Conservation (phyloP, 176 grass and related monocot species). For the Hsuehochloa calcarea region DNA sequence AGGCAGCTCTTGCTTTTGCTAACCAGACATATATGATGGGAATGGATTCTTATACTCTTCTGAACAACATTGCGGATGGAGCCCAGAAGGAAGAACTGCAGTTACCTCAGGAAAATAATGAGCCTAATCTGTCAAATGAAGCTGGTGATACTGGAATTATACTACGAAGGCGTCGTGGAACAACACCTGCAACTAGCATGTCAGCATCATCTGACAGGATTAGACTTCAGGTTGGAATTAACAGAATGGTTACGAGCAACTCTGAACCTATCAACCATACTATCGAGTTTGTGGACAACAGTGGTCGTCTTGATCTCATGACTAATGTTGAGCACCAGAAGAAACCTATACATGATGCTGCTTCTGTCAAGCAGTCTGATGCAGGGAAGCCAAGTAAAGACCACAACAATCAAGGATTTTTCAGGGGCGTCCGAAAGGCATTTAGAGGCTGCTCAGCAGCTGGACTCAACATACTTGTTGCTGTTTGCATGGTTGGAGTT, state of each 20-base stretch:
- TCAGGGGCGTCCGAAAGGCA: constrained; percentile 4
- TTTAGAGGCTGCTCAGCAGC: constrained; percentile 34
- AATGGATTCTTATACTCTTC: not conserved
- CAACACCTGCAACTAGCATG: not conserved
- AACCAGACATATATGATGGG: not conserved
- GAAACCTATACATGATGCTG: constrained; percentile 19
- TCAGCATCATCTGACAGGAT: not conserved
- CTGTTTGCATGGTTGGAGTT: constrained; percentile 42
- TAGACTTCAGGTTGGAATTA: constrained; percentile 49
- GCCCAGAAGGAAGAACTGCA: constrained; percentile 19
- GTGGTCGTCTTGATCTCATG: constrained; percentile 37
- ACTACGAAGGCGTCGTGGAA: constrained; percentile 10
- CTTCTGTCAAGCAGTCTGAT: constrained; percentile 27
- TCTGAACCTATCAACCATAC: constrained; percentile 59
- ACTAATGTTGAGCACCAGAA: constrained; percentile 30
- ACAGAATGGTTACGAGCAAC: constrained; percentile 62
- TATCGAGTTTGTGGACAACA: constrained; percentile 41
- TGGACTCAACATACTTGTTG: constrained; percentile 33
- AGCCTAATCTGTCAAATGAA: constrained; percentile 10
- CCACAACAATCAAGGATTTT: constrained; percentile 15
- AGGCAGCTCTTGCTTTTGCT: not conserved
- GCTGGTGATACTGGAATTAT: constrained; percentile 45
- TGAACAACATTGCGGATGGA: constrained; percentile 19
- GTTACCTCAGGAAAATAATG: not conserved
- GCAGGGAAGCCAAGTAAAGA: constrained; percentile 10